Conservation (phyloP, 2,329 filamentous ascomycete genomes). For the Botryotinia globosa region DNA sequence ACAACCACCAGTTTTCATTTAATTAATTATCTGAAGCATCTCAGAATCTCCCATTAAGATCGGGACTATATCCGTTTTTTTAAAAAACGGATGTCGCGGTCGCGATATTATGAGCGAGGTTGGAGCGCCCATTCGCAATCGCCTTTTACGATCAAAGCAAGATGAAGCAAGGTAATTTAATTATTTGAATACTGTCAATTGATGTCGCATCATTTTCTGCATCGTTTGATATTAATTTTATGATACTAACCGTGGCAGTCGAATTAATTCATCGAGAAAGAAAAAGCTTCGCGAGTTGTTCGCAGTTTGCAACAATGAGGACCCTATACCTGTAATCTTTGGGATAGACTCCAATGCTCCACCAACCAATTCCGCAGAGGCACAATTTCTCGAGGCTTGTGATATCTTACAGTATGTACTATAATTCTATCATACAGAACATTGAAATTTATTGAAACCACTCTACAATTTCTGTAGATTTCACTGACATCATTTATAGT, state of each 20-base stretch:
- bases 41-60: slow-evolving; percentile 39
- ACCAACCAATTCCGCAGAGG: slow-evolving; percentile 50
- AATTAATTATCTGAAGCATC: slow-evolving; percentile 33
- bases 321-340: slow-evolving; percentile 56
- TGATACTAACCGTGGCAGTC: slow-evolving; percentile 47
- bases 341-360: slow-evolving; percentile 57
- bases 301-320: slow-evolving; percentile 68
- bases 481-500: slow-evolving; percentile 40
- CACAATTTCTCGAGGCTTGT: slow-evolving; percentile 54
- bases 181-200: slow-evolving; percentile 21
- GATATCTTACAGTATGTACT: slow-evolving; percentile 59
- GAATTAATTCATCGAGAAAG: slow-evolving; percentile 80
- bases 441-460: not conserved
- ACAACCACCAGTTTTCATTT: slow-evolving; percentile 33
- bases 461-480: not conserved
- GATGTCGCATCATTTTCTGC: slow-evolving; percentile 31
- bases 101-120: slow-evolving; percentile 70
- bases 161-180: slow-evolving; percentile 58
- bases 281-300: slow-evolving; percentile 87
- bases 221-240: slow-evolving; percentile 30
- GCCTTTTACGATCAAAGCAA: slow-evolving; percentile 64
- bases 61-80: slow-evolving; percentile 54
- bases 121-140: slow-evolving; percentile 62
- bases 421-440: not conserved
- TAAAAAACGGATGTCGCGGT: slow-evolving; percentile 67